Evolutionary conservation across 352 stramenopile species (phyloP), one percentile per base, ranked within the genome.

Genomic region (Phytophthora hybrid): DNA sequence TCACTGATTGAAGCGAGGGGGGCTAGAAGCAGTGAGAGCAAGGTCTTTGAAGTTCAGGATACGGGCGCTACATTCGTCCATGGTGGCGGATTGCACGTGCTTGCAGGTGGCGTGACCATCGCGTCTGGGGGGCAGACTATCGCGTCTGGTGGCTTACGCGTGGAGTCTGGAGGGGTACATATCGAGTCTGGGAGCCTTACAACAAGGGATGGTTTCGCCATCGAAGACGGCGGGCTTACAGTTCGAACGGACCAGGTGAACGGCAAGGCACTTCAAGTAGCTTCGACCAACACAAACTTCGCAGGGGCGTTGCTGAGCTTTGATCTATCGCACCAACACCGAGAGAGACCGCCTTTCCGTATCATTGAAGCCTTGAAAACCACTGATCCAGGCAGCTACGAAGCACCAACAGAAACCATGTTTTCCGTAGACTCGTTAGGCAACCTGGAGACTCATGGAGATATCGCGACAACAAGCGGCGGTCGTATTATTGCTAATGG

Each of bases 71-170:
- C 83, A 9, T 73, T 81, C 1, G 76, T 95, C 29, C 82, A 93
- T 54, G 58, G 74, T 11, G 87, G 86, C 11, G 88, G 88, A 0
- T 44, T 95, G 1, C 74, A 83, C 5, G 80, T 95, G 0, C 59
- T 70, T 41, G 69, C 81, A 49, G 86, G 88, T 19, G 88, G 86
- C 9, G 53, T 93, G 4, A 75, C 76, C 4, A 79, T 95, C 54
- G 76, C 56, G 4, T 87, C 88, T 3, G 88, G 88, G 19, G 88
- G 86, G 2, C 80, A 91, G 63, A 78, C 70, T 4, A 92, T 95
- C 63, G 67, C 75, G 1, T 90, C 85, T 9, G 86, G 86, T 3
- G 86, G 86, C 8, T 73, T 95, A 14, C 68, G 65, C 4, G 79
- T 93, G 29, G 77, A 85, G 56, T 84, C 80, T 19, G 87, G 87